Evolutionary conservation across 2,329 filamentous ascomycete genomes (phyloP).

Genomic region (Cadophora sp.): DNA sequence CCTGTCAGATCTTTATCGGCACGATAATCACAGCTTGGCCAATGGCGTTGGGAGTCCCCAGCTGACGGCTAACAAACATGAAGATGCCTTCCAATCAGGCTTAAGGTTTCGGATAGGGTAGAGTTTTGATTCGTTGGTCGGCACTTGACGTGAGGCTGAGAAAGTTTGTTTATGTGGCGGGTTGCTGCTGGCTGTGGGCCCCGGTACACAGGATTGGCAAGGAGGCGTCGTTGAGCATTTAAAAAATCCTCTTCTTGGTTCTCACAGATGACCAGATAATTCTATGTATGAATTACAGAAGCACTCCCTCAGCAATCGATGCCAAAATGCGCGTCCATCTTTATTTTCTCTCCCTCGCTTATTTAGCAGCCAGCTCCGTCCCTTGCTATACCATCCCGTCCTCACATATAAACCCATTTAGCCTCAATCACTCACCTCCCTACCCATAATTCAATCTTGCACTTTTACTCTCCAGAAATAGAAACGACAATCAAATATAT

Average conservation of each 20-base stretch:
- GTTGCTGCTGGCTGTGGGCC: background rate
- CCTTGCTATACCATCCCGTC: no score
- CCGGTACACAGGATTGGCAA: no score
- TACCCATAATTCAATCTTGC: background rate
- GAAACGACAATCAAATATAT: background rate
- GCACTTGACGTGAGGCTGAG: background rate
- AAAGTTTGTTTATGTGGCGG: background rate
- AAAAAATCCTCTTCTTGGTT: no score
- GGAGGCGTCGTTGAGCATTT: no score
- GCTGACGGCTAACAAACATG: no score
- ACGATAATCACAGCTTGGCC: no score
- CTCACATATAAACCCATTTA: no score
- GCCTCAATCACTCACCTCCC: background rate
- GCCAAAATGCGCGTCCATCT: background rate
- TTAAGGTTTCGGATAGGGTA: background rate
- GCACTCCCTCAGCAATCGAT: no score
- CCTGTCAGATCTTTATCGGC: background rate
- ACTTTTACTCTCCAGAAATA: background rate
- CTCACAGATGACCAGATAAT: no score
- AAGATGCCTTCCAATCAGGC: background rate
- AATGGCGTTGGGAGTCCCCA: no score
- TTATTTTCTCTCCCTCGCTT: background rate
- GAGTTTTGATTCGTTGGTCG: background rate
- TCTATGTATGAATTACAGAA: no score
- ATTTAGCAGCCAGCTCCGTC: no score